Conservation (phyloP, 306 rosid genomes). For the Cicer judaicum region DNA sequence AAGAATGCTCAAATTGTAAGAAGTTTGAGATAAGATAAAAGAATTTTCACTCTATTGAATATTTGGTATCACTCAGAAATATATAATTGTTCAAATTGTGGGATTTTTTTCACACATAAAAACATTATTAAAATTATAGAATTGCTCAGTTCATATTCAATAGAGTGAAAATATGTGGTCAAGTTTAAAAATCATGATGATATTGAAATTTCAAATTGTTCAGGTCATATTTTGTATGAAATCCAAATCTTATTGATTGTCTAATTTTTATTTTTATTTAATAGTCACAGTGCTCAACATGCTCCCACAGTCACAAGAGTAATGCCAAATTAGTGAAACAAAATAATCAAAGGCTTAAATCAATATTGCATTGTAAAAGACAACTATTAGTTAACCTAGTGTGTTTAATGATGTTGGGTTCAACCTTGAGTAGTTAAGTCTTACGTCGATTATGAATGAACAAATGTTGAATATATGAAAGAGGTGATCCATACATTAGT, state of each 20-base stretch:
- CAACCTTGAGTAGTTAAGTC: too few species aligned
- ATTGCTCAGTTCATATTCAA: too few species aligned
- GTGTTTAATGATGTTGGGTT: too few species aligned
- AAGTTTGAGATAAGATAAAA: slow-evolving; percentile 36
- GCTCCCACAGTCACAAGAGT: slow-evolving; percentile 10
- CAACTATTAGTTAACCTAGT: background rate
- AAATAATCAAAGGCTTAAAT: background rate
- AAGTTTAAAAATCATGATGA: slow-evolving; percentile 1
- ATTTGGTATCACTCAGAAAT: background rate
- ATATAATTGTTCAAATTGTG: background rate
- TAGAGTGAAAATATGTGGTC: slow-evolving; percentile 9
- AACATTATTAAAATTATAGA: too few species aligned
- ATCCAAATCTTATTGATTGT: background rate
- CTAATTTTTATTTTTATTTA: background rate
- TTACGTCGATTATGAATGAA: too few species aligned
- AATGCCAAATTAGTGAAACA: background rate
- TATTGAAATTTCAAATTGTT: slow-evolving; percentile 6
- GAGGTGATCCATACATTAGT: too few species aligned
- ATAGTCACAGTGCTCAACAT: background rate
- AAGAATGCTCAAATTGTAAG: slow-evolving; percentile 50
- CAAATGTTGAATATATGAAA: too few species aligned
- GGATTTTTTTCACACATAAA: slow-evolving; percentile 27
- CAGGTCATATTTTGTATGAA: background rate
- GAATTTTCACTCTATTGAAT: slow-evolving; percentile 39
- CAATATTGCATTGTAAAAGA: background rate